Evolutionary conservation across 371 early-diverging fungal genomes (phyloP).

Genomic region (Syncephalastrum contaminatum): DNA sequence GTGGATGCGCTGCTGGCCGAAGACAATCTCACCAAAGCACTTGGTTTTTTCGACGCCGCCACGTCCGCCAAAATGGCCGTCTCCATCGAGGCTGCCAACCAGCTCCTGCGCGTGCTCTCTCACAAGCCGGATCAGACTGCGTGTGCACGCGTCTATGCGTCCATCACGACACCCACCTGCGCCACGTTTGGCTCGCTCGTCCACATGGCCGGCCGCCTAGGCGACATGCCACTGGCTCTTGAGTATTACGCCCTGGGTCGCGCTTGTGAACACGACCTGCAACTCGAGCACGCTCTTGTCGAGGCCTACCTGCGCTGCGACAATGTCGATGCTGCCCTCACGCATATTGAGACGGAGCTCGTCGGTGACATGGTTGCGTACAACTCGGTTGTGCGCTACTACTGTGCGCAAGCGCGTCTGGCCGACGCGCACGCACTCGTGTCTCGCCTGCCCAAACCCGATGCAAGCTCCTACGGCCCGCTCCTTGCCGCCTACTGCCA

Average conservation of each 20-base stretch:
- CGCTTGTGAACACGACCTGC: constrained; percentile 22
- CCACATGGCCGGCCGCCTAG: constrained; percentile 43
- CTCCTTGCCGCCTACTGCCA: constrained; percentile 43
- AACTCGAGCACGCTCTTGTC: constrained; percentile 44
- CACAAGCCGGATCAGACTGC: constrained; percentile 34
- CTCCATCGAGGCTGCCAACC: constrained; percentile 42
- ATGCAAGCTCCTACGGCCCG: constrained; percentile 42
- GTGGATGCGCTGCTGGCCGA: constrained; percentile 31
- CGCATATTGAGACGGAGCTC: constrained; percentile 36
- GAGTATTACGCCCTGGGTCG: constrained; percentile 34
- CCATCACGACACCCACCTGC: constrained; percentile 26
- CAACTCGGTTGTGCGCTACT: constrained; percentile 44
- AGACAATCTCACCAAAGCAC: constrained; percentile 30
- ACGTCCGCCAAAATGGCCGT: constrained; percentile 21
- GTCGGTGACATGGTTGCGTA: constrained; percentile 30
- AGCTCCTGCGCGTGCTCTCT: constrained; percentile 41
- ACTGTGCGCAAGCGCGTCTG: constrained; percentile 27
- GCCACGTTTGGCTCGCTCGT: constrained; percentile 48
- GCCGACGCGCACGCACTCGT: constrained; percentile 34
- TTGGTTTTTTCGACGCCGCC: constrained; percentile 32
- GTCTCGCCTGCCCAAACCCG: constrained; percentile 31
- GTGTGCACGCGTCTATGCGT: constrained; percentile 26
- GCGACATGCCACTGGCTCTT: constrained; percentile 36
- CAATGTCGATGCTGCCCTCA: constrained; percentile 33
- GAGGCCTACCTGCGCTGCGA: constrained; percentile 43